These are phyloP conservation scores for Panicum miliaceum DNA, from an alignment of 176 grass and related monocot genomes.

Conservation along the genomic window DNA sequence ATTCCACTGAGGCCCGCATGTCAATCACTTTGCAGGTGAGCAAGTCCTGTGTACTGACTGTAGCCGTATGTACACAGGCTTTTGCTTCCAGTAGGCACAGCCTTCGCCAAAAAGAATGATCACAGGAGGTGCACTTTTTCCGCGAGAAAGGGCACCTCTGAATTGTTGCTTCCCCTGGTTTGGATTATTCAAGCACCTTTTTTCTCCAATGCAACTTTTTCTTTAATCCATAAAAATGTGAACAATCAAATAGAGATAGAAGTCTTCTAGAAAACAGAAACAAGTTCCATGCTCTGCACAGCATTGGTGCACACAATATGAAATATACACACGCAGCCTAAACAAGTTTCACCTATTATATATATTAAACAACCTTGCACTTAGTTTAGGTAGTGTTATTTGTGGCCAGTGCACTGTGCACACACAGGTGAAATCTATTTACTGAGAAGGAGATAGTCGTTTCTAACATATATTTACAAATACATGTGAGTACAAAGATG, in stretches of 20 bases:
- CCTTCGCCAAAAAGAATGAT: constrained; percentile 15
- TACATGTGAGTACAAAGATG: constrained; percentile 10
- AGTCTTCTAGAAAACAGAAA: not conserved
- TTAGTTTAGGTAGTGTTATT: not conserved
- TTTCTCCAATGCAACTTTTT: not conserved
- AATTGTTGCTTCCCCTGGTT: not conserved
- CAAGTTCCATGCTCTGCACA: not conserved
- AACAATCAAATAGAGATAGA: not conserved
- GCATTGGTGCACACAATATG: not conserved
- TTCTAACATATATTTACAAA: not conserved
- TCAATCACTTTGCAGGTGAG: not conserved
- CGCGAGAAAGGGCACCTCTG: not conserved
- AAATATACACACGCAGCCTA: not conserved
- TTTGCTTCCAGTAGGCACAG: not conserved
- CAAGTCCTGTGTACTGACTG: not conserved
- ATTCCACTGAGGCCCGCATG: not conserved
- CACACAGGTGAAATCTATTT: not conserved
- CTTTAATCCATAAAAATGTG: not conserved
- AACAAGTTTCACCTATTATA: not conserved
- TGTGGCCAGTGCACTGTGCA: not conserved
- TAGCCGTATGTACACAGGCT: not conserved
- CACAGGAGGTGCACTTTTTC: not conserved
- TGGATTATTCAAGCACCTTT: not conserved
- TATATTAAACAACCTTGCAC: too few species aligned
- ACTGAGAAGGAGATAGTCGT: not conserved